Evolutionary conservation across 768 basidiomycete species (phyloP), one percentile per base, ranked within the genome.

Genomic region (Hirschioporus abietinus): DNA sequence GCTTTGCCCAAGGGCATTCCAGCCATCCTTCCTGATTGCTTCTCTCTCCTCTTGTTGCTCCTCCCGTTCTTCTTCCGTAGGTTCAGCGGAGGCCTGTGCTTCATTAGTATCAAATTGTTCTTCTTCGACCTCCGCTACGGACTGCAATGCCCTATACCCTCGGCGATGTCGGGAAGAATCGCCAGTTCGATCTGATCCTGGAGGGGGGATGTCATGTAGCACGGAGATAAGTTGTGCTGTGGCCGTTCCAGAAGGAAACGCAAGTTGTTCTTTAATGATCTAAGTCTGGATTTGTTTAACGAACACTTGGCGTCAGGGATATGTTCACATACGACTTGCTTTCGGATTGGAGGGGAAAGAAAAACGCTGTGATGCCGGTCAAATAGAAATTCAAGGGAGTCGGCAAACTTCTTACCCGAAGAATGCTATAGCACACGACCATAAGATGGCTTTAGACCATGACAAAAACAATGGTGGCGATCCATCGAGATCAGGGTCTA

Each of bases 191-290:
- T 52, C 42, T 0, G 86, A 81, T 18, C 88, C 83, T 23, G 90
- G 88, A 34, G 87, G 86, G 0, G 91, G 91, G 36, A 90, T 77
- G 67, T 86, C 79, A 72, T 98, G 95, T 17, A 99, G 82, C 15
- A 97, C 92, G 1, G 94, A 90, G 61, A 99, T 94, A 12, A 99
- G 82, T 70, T 97, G 96, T 5, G 96, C 96, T 1, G 96, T 99
- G 0, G 96, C 96, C 18, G 96, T 96, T 34, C 96, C 96, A 1
- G 93, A 95, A 1, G 96, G 96, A 71, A 99, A 99, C 1, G 91
- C 82, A 3, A 99, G 87, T 75, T 96, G 88, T 76, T 99, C 96
- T 74, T 96, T 91, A 58, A 99, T 87, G 67, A 99, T 95, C 92
- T 95, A 69, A 17, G 10, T 7, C 62, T 23, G 27, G 35, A 17